phyloP scores from a whole-genome alignment of 805 yeast species.

The Starmerella scarabaei region DNA sequence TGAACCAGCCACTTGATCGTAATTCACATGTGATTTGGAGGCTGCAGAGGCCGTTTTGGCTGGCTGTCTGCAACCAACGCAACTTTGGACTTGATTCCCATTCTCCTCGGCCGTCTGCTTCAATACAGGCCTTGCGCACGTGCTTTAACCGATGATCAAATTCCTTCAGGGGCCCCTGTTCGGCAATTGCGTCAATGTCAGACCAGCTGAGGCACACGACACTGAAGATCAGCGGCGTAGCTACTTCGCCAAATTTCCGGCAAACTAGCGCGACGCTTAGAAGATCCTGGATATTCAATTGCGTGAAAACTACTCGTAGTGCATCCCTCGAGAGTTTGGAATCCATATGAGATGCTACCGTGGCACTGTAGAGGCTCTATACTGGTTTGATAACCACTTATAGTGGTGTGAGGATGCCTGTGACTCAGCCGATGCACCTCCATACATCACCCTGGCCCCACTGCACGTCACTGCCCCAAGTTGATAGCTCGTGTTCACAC shows the following conservation, averaged over 20 bases:
- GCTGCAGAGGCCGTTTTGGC: background rate
- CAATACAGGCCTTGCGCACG: background rate
- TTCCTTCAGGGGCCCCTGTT: background rate
- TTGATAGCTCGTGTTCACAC: no score
- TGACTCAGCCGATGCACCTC: no score
- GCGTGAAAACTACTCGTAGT: constrained; percentile 1
- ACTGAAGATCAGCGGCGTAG: constrained; percentile 5
- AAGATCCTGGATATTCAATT: constrained; percentile 2
- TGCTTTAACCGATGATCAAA: background rate
- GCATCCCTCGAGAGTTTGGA: constrained; percentile 4
- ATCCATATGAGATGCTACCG: no score
- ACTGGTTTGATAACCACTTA: no score
- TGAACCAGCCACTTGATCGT: constrained; percentile 20
- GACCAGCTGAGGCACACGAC: constrained; percentile 8
- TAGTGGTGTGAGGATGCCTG: no score
- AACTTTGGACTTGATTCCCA: constrained; percentile 17
- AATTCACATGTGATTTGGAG: constrained; percentile 6
- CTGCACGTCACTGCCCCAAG: no score
- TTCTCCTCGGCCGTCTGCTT: constrained; percentile 14
- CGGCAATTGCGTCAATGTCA: constrained; percentile 6
- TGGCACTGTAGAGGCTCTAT: no score
- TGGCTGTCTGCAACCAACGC: background rate
- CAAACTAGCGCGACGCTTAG: constrained; percentile 7
- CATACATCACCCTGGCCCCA: no score
- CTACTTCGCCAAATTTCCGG: constrained; percentile 3